phyloP scores from a whole-genome alignment of 805 yeast genomes.

The Huiozyma sinensis region DNA sequence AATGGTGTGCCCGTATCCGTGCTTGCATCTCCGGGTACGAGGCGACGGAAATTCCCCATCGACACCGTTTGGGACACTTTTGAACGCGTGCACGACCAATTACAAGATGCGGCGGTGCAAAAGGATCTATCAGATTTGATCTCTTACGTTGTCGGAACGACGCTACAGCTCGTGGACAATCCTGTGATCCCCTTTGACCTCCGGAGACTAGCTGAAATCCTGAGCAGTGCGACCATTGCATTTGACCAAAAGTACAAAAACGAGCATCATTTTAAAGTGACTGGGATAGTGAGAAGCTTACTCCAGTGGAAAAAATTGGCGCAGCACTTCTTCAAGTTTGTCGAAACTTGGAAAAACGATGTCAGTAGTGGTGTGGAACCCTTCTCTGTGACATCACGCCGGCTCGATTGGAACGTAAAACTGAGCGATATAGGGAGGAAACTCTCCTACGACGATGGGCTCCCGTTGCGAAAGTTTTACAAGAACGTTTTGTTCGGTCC shows the following conservation, averaged over 20 bases:
- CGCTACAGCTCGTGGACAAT: slow-evolving; percentile 50
- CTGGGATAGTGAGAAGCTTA: slow-evolving; percentile 24
- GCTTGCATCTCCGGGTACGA: slow-evolving; percentile 9
- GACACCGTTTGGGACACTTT: slow-evolving; percentile 60
- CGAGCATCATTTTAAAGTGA: slow-evolving; percentile 16
- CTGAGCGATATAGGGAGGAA: slow-evolving; percentile 42
- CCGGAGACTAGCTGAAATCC: slow-evolving; percentile 31
- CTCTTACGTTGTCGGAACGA: slow-evolving; percentile 43
- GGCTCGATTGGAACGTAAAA: slow-evolving; percentile 70
- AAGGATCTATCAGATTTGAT: slow-evolving; percentile 40
- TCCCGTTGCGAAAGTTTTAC: slow-evolving; percentile 51
- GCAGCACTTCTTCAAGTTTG: slow-evolving; percentile 41
- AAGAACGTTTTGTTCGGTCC: slow-evolving; percentile 61
- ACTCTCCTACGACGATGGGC: slow-evolving; percentile 35
- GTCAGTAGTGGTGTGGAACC: slow-evolving; percentile 42
- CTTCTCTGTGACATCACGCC: slow-evolving; percentile 46
- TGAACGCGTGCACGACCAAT: slow-evolving; percentile 33
- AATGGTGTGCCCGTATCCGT: slow-evolving; percentile 37
- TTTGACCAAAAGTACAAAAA: slow-evolving; percentile 24
- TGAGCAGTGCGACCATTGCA: slow-evolving; percentile 38
- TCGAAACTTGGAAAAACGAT: slow-evolving; percentile 43
- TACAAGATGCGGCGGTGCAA: slow-evolving; percentile 17
- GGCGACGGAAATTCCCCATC: slow-evolving; percentile 38
- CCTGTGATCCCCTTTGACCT: slow-evolving; percentile 68
- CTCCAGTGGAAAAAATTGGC: slow-evolving; percentile 35